Evolutionary conservation across 179 eudicot genomes (phyloP).

Genomic region (Amaranthus tricolor): DNA sequence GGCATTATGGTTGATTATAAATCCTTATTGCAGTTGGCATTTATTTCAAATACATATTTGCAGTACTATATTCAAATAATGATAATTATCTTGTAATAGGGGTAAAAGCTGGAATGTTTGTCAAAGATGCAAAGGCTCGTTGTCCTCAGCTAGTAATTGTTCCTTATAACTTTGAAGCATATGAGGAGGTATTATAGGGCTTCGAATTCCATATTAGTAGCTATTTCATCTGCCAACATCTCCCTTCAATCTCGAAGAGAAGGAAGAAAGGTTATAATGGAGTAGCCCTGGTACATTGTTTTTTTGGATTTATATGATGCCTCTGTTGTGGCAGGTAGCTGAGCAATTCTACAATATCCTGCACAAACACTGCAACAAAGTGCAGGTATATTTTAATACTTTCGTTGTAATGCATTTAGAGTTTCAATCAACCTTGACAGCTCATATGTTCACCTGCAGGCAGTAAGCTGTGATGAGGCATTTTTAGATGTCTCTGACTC

Average conservation of each 20-base stretch:
- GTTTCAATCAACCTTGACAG: background rate
- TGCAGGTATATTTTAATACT: slow-evolving; percentile 56
- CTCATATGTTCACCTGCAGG: slow-evolving; percentile 44
- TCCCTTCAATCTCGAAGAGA: background rate
- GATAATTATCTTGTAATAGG: slow-evolving; percentile 40
- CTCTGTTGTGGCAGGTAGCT: slow-evolving; percentile 61
- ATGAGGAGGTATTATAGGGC: slow-evolving; percentile 61
- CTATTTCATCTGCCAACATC: background rate
- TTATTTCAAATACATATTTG: slow-evolving; percentile 1
- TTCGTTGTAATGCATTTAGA: background rate
- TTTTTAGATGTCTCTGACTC: slow-evolving; percentile 72
- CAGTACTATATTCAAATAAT: background rate
- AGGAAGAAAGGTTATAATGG: background rate
- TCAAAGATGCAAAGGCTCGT: slow-evolving; percentile 86
- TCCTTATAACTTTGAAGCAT: slow-evolving; percentile 89
- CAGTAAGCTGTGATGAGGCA: slow-evolving; percentile 99
- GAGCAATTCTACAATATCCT: slow-evolving; percentile 84
- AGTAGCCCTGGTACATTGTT: background rate
- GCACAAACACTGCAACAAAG: slow-evolving; percentile 82
- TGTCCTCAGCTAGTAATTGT: slow-evolving; percentile 88
- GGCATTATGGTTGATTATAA: slow-evolving; percentile 66
- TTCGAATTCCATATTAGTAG: background rate
- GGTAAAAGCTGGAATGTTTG: slow-evolving; percentile 91
- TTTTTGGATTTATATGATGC: slow-evolving; percentile 1
- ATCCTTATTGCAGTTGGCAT: slow-evolving; percentile 11